phyloP scores from a whole-genome alignment of 208 protist genomes.

The Acanthamoeba rhysodes region DNA sequence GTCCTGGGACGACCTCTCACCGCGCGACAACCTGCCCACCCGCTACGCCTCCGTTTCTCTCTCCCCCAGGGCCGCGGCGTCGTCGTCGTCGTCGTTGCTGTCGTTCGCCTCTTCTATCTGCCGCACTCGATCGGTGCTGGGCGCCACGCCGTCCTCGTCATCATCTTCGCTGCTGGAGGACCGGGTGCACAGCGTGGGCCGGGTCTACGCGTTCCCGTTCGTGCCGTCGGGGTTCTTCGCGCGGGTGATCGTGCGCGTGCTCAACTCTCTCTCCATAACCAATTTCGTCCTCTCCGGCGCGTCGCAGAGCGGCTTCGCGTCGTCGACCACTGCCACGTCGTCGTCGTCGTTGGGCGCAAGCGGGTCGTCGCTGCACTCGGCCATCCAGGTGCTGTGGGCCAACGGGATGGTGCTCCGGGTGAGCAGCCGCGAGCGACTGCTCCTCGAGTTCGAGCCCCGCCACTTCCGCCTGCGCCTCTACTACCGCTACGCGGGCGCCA shows the following conservation, averaged over 20 bases:
- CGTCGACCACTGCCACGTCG: background rate
- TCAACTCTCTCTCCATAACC: background rate
- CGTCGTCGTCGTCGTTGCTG: background rate
- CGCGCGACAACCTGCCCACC: background rate
- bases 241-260: constrained; percentile 20
- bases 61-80: background rate
- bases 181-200: background rate
- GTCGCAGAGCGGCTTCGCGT: background rate
- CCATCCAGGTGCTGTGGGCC: constrained; percentile 17
- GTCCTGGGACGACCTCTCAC: background rate
- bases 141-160: background rate
- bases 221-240: constrained; percentile 42
- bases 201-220: constrained; percentile 8
- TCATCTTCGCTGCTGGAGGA: background rate
- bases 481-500: background rate
- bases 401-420: constrained; percentile 24
- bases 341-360: background rate
- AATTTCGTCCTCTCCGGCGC: background rate
- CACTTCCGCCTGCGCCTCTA: background rate
- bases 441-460: constrained; percentile 14
- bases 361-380: background rate
- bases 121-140: background rate
- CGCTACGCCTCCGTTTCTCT: background rate
- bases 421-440: background rate
- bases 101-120: background rate